Base-by-base conservation (phyloP, 2,329 filamentous ascomycete species). In the Fusarium tupiense region DNA sequence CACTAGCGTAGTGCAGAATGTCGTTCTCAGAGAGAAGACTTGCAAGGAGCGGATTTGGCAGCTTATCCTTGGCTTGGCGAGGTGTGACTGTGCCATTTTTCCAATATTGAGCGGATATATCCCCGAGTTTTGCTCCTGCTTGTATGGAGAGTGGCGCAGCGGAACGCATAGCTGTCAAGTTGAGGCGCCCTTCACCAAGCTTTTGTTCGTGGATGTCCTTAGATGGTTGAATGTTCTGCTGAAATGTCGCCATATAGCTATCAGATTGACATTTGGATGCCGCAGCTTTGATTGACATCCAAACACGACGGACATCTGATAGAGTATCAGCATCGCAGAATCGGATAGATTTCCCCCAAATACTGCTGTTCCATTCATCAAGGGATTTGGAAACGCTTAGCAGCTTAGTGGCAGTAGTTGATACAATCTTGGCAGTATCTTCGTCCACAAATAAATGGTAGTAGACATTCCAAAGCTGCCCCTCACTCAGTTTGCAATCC, bases 391-490 rank as follows among this genome's bases (percentile, higher is more conserved):
- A 84, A 2, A 84, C 56, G 0, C 64, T 70, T 6, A 83, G 44
- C 0, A 91, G 80, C 72, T 86, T 86, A 26, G 81, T 76, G 0
- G 84, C 80, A 62, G 90, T 88, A 3, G 64, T 29, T 4, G 78
- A 62, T 6, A 91, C 77, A 7, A 84, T 29, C 2, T 76, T 33
- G 0, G 84, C 72, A 6, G 85, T 81, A 6, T 78, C 50, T 1
- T 81, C 69, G 54, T 85, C 82, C 10, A 91, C 69, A 43, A 83
- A 84, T 8, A 88, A 74, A 71, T 90, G 84, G 77, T 90, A 90
- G 79, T 89, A 91, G 41, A 88, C 80, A 64, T 88, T 84, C 88
- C 88, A 91, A 8, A 87, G 79, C 13, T 74, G 60, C 5, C 83
- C 78, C 3, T 69, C 58, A 19, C 76, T 67, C 33, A 78, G 46